Evolutionary conservation across 345 rosid species (phyloP).

Genomic region (Eucalyptus regnans): DNA sequence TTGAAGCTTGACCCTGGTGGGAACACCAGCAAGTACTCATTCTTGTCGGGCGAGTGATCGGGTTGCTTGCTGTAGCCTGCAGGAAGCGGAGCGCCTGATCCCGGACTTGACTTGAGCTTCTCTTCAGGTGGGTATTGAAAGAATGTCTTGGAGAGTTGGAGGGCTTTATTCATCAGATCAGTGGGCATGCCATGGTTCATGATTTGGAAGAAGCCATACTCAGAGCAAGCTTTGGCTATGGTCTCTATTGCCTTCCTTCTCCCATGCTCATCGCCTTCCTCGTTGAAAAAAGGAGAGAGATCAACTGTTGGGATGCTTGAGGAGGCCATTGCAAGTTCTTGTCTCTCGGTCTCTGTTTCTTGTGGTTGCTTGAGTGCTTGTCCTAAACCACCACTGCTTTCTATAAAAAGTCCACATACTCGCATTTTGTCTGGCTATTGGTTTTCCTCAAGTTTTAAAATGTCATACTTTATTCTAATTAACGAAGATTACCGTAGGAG

Average conservation of each 20-base stretch:
- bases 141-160: conserved; percentile 25
- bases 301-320: conserved; percentile 23
- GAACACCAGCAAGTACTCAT: conserved; percentile 24
- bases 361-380: not conserved
- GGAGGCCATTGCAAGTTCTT: not conserved
- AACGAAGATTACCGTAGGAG: not conserved
- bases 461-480: not conserved
- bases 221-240: conserved; percentile 22
- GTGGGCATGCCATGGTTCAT: conserved; percentile 33
- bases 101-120: conserved; percentile 14
- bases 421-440: not conserved
- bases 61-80: conserved; percentile 32
- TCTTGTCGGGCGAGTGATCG: conserved; percentile 22
- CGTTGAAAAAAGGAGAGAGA: conserved; percentile 23
- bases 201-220: conserved; percentile 42
- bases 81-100: conserved; percentile 19
- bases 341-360: not conserved
- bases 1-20: conserved; percentile 33
- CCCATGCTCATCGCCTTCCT: conserved; percentile 11
- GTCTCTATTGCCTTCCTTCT: conserved; percentile 16
- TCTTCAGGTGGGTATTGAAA: conserved; percentile 19
- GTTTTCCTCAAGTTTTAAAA: not conserved
- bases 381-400: not conserved
- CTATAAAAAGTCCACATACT: not conserved
- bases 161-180: conserved; percentile 13